Evolutionary conservation across 2,329 filamentous ascomycete genomes (phyloP).

Genomic region (Alternaria brassicae): DNA sequence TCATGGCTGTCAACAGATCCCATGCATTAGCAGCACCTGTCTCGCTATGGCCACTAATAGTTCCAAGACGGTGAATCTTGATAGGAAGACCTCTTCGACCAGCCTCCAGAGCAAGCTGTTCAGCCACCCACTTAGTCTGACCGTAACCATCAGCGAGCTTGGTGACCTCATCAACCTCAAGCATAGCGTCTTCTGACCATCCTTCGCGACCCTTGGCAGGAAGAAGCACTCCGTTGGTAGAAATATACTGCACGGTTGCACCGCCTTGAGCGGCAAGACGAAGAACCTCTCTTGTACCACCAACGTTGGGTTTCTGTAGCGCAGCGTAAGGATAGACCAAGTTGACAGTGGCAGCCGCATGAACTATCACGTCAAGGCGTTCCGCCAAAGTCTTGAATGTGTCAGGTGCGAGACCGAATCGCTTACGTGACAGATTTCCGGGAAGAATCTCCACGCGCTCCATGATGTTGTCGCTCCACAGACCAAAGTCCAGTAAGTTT

Average conservation of each 20-base stretch:
- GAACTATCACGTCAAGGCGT: conserved; percentile 75
- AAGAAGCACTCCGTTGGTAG: conserved; percentile 80
- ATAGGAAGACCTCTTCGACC: conserved; percentile 72
- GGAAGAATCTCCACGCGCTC: conserved; percentile 79
- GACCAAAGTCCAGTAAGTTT: conserved; percentile 77
- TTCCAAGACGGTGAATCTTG: conserved; percentile 75
- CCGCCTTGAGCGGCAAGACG: conserved; percentile 71
- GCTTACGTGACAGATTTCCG: conserved; percentile 73
- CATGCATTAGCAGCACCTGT: conserved; percentile 80
- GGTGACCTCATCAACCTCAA: conserved; percentile 71
- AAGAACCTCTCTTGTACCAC: conserved; percentile 78
- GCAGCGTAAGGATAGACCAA: conserved; percentile 83
- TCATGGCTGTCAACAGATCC: conserved; percentile 76
- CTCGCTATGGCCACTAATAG: conserved; percentile 78
- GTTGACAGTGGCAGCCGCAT: conserved; percentile 75
- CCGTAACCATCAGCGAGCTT: conserved; percentile 77
- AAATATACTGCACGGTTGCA: conserved; percentile 78
- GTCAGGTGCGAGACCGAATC: conserved; percentile 71
- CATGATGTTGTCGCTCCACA: conserved; percentile 79
- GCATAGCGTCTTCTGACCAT: conserved; percentile 73
- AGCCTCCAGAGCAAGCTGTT: conserved; percentile 75
- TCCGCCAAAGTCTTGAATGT: conserved; percentile 70
- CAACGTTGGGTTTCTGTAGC: conserved; percentile 75
- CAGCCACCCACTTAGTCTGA: conserved; percentile 83
- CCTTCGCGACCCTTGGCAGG: conserved; percentile 66